Base-by-base conservation (phyloP, 2,329 filamentous ascomycete genomes). In the Paecilomyces fulvus region DNA sequence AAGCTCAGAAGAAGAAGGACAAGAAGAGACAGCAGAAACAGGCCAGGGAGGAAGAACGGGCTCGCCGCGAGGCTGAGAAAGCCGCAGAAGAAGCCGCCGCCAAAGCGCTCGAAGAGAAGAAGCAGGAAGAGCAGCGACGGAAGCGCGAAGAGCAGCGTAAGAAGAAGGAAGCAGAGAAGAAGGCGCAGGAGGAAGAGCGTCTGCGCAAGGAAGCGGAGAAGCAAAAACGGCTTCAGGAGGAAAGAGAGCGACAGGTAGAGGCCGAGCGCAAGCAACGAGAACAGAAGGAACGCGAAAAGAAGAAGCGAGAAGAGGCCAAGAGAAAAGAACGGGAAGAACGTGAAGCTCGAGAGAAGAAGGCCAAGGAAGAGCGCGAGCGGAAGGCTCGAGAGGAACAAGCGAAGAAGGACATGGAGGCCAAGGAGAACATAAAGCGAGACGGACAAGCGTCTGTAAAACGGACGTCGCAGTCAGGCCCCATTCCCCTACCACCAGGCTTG, bases 1-100 rank as follows among this genome's bases (percentile, higher is more conserved):
- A 96, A 67, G 92, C 94, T 14, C 89, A 95, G 71, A 95, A 94
- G 79, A 90, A 89, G 70, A 97, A 96, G 74, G 92, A 96, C 67
- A 96, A 92, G 77, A 90, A 92, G 61, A 86, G 86, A 21, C 85
- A 90, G 67, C 92, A 95, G 76, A 95, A 92, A 74, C 87, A 90
- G 69, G 86, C 86, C 2, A 85, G 89, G 62, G 90, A 92, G n/a
- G 92, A 96, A 69, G 92, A 96, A 69, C 92, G 90, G 73, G 88
- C 90, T 31, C 87, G 84, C 56, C 89, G 85, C 65, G 92, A 97
- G 49, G 90, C 91, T 4, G 91, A 96, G 69, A 92, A 89, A 72
- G 90, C 89, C 12, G 90, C 88, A 2, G 90, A 96, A 71, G 91
- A 96, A 70, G 87, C 87, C 46, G 86, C 88, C 51, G 80, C 83